Evolutionary conservation across 2,329 filamentous ascomycete species (phyloP).

Genomic region (Phialophora expanda): DNA sequence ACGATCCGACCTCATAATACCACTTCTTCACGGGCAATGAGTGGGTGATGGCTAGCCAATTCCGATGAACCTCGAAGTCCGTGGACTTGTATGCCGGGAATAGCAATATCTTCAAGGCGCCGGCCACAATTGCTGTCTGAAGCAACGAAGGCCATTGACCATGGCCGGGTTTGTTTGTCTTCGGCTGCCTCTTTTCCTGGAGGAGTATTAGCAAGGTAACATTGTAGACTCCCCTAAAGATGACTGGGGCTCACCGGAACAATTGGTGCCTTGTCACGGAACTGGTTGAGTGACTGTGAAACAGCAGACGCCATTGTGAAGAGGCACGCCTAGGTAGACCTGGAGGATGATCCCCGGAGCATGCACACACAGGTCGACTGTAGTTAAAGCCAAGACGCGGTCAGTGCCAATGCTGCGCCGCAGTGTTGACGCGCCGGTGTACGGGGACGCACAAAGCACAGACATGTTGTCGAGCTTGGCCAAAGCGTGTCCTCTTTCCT

Average conservation of each 20-base stretch:
- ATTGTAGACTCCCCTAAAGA: background rate
- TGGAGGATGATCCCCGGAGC: slow-evolving; percentile 3
- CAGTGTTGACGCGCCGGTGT: background rate
- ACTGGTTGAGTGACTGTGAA: slow-evolving; percentile 40
- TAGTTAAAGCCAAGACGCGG: slow-evolving; percentile 2
- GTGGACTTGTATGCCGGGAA: slow-evolving; percentile 98
- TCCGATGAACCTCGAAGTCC: slow-evolving; percentile 97
- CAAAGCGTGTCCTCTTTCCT: slow-evolving; percentile 7
- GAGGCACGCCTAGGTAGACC: slow-evolving; percentile 1
- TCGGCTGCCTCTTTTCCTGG: slow-evolving; percentile 27
- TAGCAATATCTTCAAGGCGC: slow-evolving; percentile 86
- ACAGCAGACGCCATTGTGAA: slow-evolving; percentile 30
- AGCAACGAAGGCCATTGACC: slow-evolving; percentile 70
- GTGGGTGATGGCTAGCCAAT: slow-evolving; percentile 96
- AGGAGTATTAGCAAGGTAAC: slow-evolving; percentile 15
- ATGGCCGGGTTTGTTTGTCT: slow-evolving; percentile 14
- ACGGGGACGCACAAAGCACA: background rate
- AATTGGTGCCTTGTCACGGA: slow-evolving; percentile 30
- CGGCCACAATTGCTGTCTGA: slow-evolving; percentile 84
- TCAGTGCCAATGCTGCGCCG: background rate
- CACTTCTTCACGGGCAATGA: slow-evolving; percentile 84
- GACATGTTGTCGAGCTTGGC: background rate
- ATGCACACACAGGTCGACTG: background rate
- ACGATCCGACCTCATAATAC: slow-evolving; percentile 77
- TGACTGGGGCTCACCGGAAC: slow-evolving; percentile 26